Base-by-base conservation (phyloP, 129 eudicot genomes). In the Tagetes patula region DNA sequence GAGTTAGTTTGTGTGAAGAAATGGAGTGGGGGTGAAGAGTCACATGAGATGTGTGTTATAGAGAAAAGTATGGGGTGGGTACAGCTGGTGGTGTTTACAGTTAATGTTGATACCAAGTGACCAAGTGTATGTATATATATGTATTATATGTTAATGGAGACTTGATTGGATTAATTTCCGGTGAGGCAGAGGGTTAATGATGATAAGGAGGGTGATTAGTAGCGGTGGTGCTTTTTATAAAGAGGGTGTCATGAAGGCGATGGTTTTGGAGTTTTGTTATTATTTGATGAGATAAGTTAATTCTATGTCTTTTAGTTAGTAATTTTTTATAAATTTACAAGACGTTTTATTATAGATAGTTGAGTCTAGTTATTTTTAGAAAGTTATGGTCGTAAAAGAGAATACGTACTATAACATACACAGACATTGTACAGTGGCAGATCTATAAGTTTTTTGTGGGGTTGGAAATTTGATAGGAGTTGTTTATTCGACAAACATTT, bases 11-110 rank as follows among this genome's bases (percentile, higher is more conserved):
- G 59, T 40, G 55, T 49, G 82, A n/a, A 65, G 70, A 69, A 42
- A n/a, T 65, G 8, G 49, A 9, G 39, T 9, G 46, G 42, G 49
- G 14, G 27, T 37, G 54, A 11, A 45, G 73, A 14, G 58, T 66
- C 80, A 55, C 80, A 76, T 76, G 80, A 7, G 45, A 43, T 75
- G 59, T 66, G 79, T 75, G 80, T 69, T 49, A 41, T 36, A 7
- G 45, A 50, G 46, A 48, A 47, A 48, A 7, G 13, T 20, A 70
- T 77, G 66, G 77, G 76, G 81, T 39, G 66, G 32, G 55, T 55
- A 77, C 75, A 77, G 53, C 65, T 63, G 65, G 31, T 40, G 43
- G 37, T 62, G 58, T 77, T 69, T 42, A 69, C 47, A 64, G 69
- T 67, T 59, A 54, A 47, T 45, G 46, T 75, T 49, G 46, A 20